A percentile compares a stretch with the other conserved stretches of the same genome.
phyloP scores from a whole-genome alignment of 805 yeast genomes.

The Nakazawaea wickerhamii region DNA sequence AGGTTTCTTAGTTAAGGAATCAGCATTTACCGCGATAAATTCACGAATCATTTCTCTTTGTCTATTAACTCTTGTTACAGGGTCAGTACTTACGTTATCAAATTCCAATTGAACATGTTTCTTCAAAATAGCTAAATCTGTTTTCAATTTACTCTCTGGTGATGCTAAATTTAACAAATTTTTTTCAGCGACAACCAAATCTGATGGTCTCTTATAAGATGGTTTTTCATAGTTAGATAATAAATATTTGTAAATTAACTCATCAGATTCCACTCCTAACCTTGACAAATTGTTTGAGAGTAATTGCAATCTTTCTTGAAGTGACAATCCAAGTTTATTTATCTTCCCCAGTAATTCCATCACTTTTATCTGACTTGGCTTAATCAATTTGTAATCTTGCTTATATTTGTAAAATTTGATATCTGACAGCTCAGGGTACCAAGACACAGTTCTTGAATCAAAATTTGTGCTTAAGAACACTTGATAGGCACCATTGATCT shows the following conservation, averaged over 20 bases:
- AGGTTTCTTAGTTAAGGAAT: background rate
- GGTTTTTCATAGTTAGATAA: background rate
- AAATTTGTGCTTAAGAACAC: background rate
- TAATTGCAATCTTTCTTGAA: slow-evolving; percentile 4
- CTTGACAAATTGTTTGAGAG: slow-evolving; percentile 1
- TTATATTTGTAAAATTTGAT: background rate
- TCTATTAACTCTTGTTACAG: background rate
- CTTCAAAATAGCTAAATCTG: slow-evolving; percentile 5
- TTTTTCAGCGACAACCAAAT: background rate
- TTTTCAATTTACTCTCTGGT: background rate
- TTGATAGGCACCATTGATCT: background rate
- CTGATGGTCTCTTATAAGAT: background rate
- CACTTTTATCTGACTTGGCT: background rate
- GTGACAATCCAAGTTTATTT: background rate
- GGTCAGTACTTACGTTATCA: background rate
- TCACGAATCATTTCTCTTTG: slow-evolving; percentile 1
- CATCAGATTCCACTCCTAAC: background rate
- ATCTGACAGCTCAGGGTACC: background rate
- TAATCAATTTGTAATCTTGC: slow-evolving; percentile 4
- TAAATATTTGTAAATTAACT: background rate
- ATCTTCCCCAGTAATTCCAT: background rate
- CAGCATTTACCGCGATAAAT: slow-evolving; percentile 1
- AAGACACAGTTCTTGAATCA: background rate
- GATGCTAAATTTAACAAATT: background rate
- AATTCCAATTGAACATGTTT: slow-evolving; percentile 2